Evolutionary conservation across 2,329 filamentous ascomycete genomes (phyloP), one percentile per base, ranked within the genome.

Genomic region (Elsinoe batatas): DNA sequence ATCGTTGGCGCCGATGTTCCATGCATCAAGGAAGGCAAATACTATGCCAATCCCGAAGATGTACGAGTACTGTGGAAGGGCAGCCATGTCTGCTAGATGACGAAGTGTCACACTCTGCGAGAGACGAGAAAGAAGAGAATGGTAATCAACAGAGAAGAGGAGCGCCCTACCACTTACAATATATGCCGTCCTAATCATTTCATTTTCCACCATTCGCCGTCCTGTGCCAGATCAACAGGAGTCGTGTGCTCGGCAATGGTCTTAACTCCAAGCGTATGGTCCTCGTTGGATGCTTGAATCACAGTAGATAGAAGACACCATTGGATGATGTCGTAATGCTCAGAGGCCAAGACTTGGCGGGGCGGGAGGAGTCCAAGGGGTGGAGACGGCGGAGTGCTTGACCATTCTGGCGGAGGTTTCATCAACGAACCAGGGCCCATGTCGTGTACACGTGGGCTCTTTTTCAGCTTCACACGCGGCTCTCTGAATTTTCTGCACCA

Each of bases 11-110:
- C 78, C 79, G 57, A 81, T 82, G 62, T 82, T 83, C 79, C 79
- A 84, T 49, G 81, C 80, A 65, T 83, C 81, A 18, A 84, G 76
- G 64, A 80, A 81, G 58, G 81, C 78, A 66, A 84, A 84, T 55
- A 83, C 74, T 59, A 78, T 77, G 66, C 77, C 80, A 47, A 83
- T 74, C 61, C 79, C 81, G 59, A 83, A 79, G 58, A 83, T 73
- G 64, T 82, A 83, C 67, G 81, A 76, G 57, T 75, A 82, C 62
- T 83, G 75, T 54, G 73, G 71, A 46, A 79, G 63, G 44, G 64
- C 64, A 30, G 61, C 62, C 68, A 71, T 71, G 30, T 56, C 57
- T 32, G 22, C 38, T 58, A 44, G 12, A 8, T 18, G 13, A n/a
- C 13, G 17, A 7, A 33, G 13, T 5, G 17, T 26, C 26, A 11